Conservation (phyloP, 2,329 filamentous ascomycete species). For the Sclerotinia sclerotiorum region DNA sequence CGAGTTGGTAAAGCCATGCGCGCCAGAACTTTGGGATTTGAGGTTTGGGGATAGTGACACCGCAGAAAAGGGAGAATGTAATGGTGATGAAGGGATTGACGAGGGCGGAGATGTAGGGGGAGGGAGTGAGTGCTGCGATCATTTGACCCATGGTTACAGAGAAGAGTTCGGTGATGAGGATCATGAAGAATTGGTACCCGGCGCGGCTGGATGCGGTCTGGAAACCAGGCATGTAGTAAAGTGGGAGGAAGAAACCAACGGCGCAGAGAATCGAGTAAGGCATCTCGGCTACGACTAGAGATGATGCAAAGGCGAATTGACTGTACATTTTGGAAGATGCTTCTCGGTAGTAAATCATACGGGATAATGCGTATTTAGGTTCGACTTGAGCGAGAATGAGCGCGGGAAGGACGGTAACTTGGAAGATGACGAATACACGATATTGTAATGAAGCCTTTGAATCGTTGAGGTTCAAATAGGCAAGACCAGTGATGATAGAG, state of each 20-base stretch:
- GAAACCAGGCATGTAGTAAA: slow-evolving; percentile 84
- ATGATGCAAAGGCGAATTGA: slow-evolving; percentile 72
- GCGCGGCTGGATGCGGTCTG: slow-evolving; percentile 62
- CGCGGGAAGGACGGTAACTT: slow-evolving; percentile 79
- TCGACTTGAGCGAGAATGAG: slow-evolving; percentile 83
- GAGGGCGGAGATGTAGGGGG: slow-evolving; percentile 74
- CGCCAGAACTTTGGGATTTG: slow-evolving; percentile 80
- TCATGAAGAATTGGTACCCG: slow-evolving; percentile 84
- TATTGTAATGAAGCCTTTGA: slow-evolving; percentile 78
- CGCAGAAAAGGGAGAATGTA: slow-evolving; percentile 82
- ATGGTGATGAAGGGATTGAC: slow-evolving; percentile 82
- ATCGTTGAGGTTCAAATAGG: slow-evolving; percentile 75
- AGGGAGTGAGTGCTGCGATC: slow-evolving; percentile 74
- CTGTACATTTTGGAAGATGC: slow-evolving; percentile 84
- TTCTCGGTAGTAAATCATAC: slow-evolving; percentile 84
- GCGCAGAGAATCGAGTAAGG: slow-evolving; percentile 82
- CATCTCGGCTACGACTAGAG: slow-evolving; percentile 79
- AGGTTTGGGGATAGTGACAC: slow-evolving; percentile 76
- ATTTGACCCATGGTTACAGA: slow-evolving; percentile 76
- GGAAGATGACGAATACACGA: slow-evolving; percentile 87
- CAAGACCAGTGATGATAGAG: slow-evolving; percentile 74
- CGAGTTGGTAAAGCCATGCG: slow-evolving; percentile 77
- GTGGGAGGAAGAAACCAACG: slow-evolving; percentile 74
- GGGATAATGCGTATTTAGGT: slow-evolving; percentile 76
- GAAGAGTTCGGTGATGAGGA: slow-evolving; percentile 82